Evolutionary conservation across 768 basidiomycete genomes (phyloP), one percentile per base, ranked within the genome.

Genomic region (Lyophyllum shimeji): DNA sequence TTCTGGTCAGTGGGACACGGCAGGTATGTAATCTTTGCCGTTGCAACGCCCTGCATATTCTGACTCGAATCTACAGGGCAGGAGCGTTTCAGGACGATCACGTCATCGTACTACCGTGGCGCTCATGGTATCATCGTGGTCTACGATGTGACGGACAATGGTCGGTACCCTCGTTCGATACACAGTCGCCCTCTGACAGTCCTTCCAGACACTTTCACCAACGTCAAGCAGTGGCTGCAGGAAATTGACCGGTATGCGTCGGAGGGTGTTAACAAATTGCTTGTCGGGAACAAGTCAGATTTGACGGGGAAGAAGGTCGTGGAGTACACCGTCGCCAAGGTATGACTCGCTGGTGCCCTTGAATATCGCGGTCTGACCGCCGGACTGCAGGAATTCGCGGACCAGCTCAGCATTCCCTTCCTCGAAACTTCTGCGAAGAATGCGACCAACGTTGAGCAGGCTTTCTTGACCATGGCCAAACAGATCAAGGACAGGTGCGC

Each of bases 351-450:
- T 44, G 27, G 13, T 23, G 5, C 45, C n/a, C 13, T 17, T 39
- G 23, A 44, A 51, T 13, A 42, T 25, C 42, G 11, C 20, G 33
- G 18, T 33, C 27, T 42, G 8, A 43, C 44, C 60, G 24, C 50
- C n/a, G 58, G 51, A 29, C 23, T 49, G 0, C 60, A 96, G 85
- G 93, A 96, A 81, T 91, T 98, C 66, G 93, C 97, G 24, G 94
- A 98, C 69, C 95, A 98, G 70, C 80, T 98, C 62, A 82, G 80
- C 58, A 89, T 99, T 64, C 89, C 93, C 46, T 98, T 97, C 87
- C 77, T 99, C 69, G 97, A 99, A 80, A 99, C 97, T 12, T 94
- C 91, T n/a, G 97, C 97, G 33, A 98, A 98, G 90, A 94, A 91
- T 66, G 93, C 95, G 51, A 95, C 95, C 59, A 97, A 97, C 65